Evolutionary conservation across 805 yeast genomes (phyloP).

Genomic region (Wickerhamiella brachini): DNA sequence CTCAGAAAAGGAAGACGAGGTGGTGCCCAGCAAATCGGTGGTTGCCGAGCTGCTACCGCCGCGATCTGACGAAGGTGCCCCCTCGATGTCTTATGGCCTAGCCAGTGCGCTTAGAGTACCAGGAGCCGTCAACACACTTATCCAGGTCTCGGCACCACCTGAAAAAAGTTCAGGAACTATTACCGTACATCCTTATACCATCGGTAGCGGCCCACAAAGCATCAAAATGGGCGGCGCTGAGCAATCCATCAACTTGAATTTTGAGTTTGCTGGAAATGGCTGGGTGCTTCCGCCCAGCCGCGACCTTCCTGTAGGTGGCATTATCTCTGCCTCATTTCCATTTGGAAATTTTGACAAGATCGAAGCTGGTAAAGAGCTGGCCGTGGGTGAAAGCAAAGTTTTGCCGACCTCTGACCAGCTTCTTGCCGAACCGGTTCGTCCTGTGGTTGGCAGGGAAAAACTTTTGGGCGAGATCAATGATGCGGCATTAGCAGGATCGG

Average conservation of each 20-base stretch:
- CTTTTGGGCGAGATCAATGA: constrained; percentile 29
- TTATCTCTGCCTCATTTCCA: constrained; percentile 8
- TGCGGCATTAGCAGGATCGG: constrained; percentile 34
- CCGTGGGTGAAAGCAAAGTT: constrained; percentile 12
- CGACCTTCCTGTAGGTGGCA: constrained; percentile 9
- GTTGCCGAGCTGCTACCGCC: constrained; percentile 35
- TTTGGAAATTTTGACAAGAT: constrained; percentile 5
- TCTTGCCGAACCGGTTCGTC: constrained; percentile 1
- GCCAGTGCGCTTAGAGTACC: constrained; percentile 44
- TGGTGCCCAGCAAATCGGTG: constrained; percentile 27
- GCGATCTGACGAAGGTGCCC: constrained; percentile 23
- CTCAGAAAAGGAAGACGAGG: constrained; percentile 7
- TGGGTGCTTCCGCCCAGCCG: constrained; percentile 12
- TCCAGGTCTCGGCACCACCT: constrained; percentile 37
- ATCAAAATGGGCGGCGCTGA: constrained; percentile 2
- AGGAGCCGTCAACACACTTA: constrained; percentile 36
- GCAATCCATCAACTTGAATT: background rate
- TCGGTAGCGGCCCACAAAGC: constrained; percentile 3
- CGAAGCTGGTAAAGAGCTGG: constrained; percentile 11
- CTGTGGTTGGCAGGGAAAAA: constrained; percentile 45
- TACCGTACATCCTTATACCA: constrained; percentile 41
- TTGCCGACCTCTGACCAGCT: constrained; percentile 5
- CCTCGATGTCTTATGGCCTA: constrained; percentile 39
- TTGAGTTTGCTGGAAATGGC: constrained; percentile 7
- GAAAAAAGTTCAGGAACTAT: constrained; percentile 28